These are phyloP conservation scores for Hirsutella rhossiliensis DNA, from an alignment of 2,329 filamentous ascomycete species.

Conservation along the genomic window DNA sequence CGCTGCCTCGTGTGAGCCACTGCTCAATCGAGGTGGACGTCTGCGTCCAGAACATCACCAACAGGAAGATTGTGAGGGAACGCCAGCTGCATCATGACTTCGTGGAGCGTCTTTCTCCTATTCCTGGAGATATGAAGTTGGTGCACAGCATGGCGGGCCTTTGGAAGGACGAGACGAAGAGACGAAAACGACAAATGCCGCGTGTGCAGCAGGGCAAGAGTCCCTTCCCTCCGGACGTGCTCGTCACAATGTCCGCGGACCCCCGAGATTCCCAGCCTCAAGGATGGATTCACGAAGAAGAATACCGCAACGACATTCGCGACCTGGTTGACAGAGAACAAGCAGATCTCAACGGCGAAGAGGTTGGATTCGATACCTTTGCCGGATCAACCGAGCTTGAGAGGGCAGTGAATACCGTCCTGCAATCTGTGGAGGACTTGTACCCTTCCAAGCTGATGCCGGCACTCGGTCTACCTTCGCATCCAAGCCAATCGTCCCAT, in stretches of 20 bases:
- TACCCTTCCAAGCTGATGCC: conserved; percentile 54
- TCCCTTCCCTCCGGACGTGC: conserved; percentile 67
- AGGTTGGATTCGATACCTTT: conserved; percentile 54
- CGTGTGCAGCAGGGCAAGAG: conserved; percentile 52
- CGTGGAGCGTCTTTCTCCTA: conserved; percentile 54
- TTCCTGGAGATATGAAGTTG: conserved; percentile 60
- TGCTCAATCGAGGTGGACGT: conserved; percentile 87
- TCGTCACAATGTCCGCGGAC: conserved; percentile 85
- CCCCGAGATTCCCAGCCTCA: conserved; percentile 56
- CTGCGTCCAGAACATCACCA: conserved; percentile 77
- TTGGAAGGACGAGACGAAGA: conserved; percentile 80
- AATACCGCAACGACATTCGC: conserved; percentile 56
- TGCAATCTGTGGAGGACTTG: conserved; percentile 80
- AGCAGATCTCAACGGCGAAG: conserved; percentile 22
- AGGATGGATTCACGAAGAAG: conserved; percentile 89
- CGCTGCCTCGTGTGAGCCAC: conserved; percentile 69
- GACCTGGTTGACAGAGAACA: conserved; percentile 55
- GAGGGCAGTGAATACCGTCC: conserved; percentile 55
- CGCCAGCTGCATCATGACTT: conserved; percentile 83
- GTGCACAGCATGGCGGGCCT: conserved; percentile 90
- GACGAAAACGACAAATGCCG: conserved; percentile 62
- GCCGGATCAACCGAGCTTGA: conserved; percentile 40
- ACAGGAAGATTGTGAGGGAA: conserved; percentile 62
- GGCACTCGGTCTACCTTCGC: conserved; percentile 28
- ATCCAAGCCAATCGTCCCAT: conserved; percentile 24